Conservation (phyloP, 352 stramenopile species). For the Phytopythium cucurbitacearum region DNA sequence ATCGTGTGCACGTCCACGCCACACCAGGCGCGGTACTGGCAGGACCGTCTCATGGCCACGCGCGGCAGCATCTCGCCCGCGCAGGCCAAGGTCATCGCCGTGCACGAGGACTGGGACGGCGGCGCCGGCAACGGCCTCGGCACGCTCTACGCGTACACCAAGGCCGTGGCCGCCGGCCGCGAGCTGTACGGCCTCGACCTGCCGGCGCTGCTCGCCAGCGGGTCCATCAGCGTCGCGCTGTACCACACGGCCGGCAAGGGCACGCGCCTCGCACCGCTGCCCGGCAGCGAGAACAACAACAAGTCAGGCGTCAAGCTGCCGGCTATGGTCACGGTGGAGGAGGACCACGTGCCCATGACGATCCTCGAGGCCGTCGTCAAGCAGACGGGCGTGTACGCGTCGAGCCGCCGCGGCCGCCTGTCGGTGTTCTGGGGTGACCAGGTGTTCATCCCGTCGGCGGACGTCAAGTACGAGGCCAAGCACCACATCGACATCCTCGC, state of each 20-base stretch:
- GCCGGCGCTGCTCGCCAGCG: slow-evolving; percentile 54
- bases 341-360: slow-evolving; percentile 91
- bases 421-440: slow-evolving; percentile 99
- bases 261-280: slow-evolving; percentile 94
- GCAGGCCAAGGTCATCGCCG: slow-evolving; percentile 92
- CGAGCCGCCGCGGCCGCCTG: slow-evolving; percentile 90
- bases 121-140: slow-evolving; percentile 96
- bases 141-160: slow-evolving; percentile 96
- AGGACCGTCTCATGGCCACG: slow-evolving; percentile 90
- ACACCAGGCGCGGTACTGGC: slow-evolving; percentile 96
- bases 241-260: slow-evolving; percentile 98
- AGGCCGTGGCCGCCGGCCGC: slow-evolving; percentile 87
- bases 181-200: slow-evolving; percentile 88
- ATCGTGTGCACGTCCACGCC: slow-evolving; percentile 97
- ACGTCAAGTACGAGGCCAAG: slow-evolving; percentile 91
- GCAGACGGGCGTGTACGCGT: slow-evolving; percentile 97
- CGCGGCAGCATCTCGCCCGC: slow-evolving; percentile 74
- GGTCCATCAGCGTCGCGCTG: slow-evolving; percentile 89
- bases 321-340: slow-evolving; percentile 87
- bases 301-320: slow-evolving; percentile 98
- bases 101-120: slow-evolving; percentile 95
- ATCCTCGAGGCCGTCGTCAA: slow-evolving; percentile 98
- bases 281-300: slow-evolving; percentile 98
- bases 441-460: slow-evolving; percentile 95
- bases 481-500: slow-evolving; percentile 98